A percentile compares a stretch with the other conserved stretches of the same genome.
These are phyloP conservation scores for Thelephora ganbajun DNA, from an alignment of 768 basidiomycete genomes.

Conservation along the genomic window DNA sequence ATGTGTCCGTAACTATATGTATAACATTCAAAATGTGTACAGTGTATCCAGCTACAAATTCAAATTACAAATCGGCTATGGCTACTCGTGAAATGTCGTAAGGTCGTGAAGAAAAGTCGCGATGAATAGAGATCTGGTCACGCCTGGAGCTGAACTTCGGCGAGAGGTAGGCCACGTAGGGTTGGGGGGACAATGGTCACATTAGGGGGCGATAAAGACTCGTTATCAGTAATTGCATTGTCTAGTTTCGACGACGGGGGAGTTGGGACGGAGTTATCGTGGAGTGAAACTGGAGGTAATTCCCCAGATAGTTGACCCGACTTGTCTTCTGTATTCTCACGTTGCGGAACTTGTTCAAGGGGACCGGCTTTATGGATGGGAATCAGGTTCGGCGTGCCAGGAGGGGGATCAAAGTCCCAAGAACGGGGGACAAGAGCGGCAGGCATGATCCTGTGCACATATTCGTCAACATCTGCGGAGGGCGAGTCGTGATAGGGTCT, in stretches of 20 bases:
- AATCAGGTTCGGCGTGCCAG: neutral
- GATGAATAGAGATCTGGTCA: neutral
- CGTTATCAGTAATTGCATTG: neutral
- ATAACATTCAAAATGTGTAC: neutral
- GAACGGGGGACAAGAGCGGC: constrained; percentile 64
- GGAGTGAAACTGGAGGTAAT: neutral
- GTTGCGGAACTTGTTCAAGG: neutral
- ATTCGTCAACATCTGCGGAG: no score
- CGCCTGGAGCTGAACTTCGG: no score
- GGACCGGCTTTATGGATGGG: neutral
- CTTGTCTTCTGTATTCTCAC: neutral
- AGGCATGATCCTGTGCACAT: constrained; percentile 50
- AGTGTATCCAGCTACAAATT: neutral
- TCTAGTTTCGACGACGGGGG: neutral
- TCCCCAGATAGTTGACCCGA: neutral
- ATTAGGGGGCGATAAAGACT: neutral
- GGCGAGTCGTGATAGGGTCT: constrained; percentile 7
- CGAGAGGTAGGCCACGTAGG: no score
- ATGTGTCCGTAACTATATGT: neutral
- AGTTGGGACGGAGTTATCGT: neutral
- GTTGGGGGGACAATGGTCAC: neutral
- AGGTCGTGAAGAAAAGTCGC: neutral
- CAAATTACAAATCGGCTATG: neutral
- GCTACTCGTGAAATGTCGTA: neutral
- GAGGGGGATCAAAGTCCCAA: constrained; percentile 46